Conservation (phyloP, 78 protist genomes). For the Dictyostelium brefeldianum region DNA sequence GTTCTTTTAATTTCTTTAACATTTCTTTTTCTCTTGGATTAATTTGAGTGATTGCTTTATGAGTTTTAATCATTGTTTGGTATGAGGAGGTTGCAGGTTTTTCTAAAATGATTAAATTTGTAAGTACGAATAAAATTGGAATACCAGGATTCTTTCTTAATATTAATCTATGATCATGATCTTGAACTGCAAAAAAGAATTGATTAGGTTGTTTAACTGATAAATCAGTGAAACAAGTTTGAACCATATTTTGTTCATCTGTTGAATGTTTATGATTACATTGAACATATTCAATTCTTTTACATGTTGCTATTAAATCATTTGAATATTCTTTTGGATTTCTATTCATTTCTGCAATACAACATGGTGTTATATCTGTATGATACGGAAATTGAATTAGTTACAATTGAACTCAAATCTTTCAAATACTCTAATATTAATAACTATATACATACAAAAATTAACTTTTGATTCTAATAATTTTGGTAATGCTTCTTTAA, state of each 20-base stretch:
- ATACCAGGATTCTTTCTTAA: constrained; percentile 56
- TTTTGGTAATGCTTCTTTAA: constrained; percentile 25
- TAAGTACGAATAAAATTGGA: constrained; percentile 44
- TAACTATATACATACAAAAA: constrained; percentile 31
- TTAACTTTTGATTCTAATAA: constrained; percentile 15
- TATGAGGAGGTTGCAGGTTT: constrained; percentile 51
- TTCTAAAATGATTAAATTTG: constrained; percentile 64
- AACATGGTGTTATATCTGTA: constrained; percentile 55
- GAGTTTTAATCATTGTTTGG: constrained; percentile 23
- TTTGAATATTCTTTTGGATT: constrained; percentile 27
- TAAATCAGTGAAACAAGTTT: constrained; percentile 20
- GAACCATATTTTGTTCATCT: neutral
- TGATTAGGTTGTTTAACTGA: neutral
- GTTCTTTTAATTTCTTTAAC: constrained; percentile 39
- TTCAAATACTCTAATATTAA: too few relatives aligned
- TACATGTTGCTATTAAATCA: constrained; percentile 15
- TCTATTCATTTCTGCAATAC: constrained; percentile 34
- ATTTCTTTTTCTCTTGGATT: constrained; percentile 22
- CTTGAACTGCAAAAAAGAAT: constrained; percentile 47
- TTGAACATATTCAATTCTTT: constrained; percentile 8
- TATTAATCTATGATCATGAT: constrained; percentile 54
- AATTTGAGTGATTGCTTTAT: constrained; percentile 34
- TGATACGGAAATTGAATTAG: too few relatives aligned
- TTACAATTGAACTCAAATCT: too few relatives aligned
- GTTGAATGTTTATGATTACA: constrained; percentile 26